Conservation (phyloP, 257 asterid genomes). For the Linaria vulgaris region DNA sequence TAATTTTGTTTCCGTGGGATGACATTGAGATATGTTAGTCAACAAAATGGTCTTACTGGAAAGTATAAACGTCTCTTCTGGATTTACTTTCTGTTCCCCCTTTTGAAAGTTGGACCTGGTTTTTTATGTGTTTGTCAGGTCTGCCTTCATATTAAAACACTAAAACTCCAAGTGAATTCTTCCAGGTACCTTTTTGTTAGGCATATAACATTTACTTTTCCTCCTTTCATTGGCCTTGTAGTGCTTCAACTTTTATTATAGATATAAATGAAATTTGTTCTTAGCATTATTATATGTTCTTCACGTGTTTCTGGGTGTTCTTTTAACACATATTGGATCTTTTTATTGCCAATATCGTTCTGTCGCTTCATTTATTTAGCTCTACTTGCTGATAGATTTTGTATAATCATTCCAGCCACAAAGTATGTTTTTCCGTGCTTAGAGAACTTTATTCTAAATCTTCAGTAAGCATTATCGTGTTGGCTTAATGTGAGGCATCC, state of each 20-base stretch:
- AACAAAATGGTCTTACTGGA: not conserved
- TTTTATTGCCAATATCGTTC: not conserved
- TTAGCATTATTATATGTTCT: too few species aligned
- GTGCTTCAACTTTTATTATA: too few species aligned
- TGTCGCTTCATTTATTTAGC: conserved; percentile 5
- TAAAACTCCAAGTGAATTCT: conserved; percentile 48
- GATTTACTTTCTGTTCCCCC: not conserved
- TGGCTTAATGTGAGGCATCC: conserved; percentile 13
- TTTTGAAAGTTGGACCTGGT: conserved; percentile 8
- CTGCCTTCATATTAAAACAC: conserved; percentile 74
- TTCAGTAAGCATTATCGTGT: not conserved
- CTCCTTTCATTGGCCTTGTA: conserved; percentile 2
- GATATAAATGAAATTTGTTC: too few species aligned
- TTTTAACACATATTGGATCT: too few species aligned
- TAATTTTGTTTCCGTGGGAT: conserved; percentile 8
- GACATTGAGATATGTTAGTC: conserved; percentile 14
- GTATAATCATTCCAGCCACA: not conserved
- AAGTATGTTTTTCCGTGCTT: not conserved
- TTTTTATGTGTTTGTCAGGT: conserved; percentile 52
- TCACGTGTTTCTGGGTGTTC: too few species aligned
- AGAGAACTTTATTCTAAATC: not conserved
- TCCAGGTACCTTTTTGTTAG: conserved; percentile 46
- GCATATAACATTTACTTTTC: conserved; percentile 1
- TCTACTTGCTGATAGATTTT: conserved; percentile 9
- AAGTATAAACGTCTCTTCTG: conserved; percentile 14